phyloP scores from a whole-genome alignment of 441 rosid genomes.

The Jatropha multifida region DNA sequence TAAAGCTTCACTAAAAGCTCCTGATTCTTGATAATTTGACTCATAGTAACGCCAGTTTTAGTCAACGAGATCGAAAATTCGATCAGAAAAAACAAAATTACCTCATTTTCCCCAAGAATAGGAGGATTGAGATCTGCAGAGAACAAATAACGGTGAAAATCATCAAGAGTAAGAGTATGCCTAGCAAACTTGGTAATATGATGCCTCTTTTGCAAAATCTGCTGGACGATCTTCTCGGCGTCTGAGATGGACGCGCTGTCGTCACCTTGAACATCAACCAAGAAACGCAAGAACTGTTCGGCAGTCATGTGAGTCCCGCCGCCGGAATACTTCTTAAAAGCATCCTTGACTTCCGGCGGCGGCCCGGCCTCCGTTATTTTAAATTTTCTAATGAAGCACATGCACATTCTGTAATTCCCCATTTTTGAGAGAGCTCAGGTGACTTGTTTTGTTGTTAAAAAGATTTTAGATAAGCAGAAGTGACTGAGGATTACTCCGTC shows the following conservation, averaged over 20 bases:
- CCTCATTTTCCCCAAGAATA: constrained; percentile 33
- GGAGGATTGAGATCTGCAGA: constrained; percentile 58
- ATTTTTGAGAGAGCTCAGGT: constrained; percentile 18
- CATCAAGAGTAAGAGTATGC: constrained; percentile 60
- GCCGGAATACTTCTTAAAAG: constrained; percentile 53
- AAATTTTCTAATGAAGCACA: constrained; percentile 71
- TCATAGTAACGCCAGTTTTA: neutral
- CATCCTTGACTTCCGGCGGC: constrained; percentile 54
- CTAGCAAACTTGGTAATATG: constrained; percentile 42
- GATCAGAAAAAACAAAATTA: constrained; percentile 25
- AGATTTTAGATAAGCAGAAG: neutral
- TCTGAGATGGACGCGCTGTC: constrained; percentile 44
- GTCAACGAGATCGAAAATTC: neutral
- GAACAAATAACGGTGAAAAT: constrained; percentile 63
- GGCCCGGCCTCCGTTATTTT: constrained; percentile 47
- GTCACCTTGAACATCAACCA: constrained; percentile 58
- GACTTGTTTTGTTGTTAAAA: too few relatives aligned
- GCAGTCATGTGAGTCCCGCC: constrained; percentile 52
- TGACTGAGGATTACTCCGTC: neutral
- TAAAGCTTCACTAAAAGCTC: neutral
- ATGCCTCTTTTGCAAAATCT: constrained; percentile 38
- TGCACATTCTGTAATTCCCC: constrained; percentile 72
- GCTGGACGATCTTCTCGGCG: constrained; percentile 59
- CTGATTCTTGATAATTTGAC: neutral
- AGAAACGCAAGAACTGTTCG: constrained; percentile 60